Evolutionary conservation across 345 rosid species (phyloP).

Genomic region (Citrus inodora): DNA sequence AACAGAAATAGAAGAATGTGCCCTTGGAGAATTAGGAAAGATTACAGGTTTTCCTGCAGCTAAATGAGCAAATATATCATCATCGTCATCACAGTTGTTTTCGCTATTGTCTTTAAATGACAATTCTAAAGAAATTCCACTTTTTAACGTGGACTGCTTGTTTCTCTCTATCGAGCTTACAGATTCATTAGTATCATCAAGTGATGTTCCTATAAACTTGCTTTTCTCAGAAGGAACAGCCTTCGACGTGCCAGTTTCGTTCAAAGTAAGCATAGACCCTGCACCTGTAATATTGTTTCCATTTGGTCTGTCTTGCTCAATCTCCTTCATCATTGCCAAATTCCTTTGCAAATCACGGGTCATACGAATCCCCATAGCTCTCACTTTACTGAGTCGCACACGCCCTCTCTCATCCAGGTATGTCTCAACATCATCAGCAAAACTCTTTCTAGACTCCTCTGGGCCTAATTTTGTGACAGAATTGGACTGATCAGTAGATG

Average conservation of each 20-base stretch:
- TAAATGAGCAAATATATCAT: conserved; percentile 69
- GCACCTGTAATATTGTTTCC: conserved; percentile 14
- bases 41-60: conserved; percentile 54
- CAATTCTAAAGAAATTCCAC: conserved; percentile 51
- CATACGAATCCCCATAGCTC: conserved; percentile 95
- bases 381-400: conserved; percentile 61
- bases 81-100: conserved; percentile 42
- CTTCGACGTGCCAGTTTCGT: conserved; percentile 24
- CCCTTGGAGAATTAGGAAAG: conserved; percentile 33
- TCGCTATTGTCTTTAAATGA: conserved; percentile 66
- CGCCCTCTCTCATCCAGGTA: conserved; percentile 82
- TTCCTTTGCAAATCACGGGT: conserved; percentile 96
- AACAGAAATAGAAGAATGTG: conserved; percentile 35
- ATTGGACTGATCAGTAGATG: conserved; percentile 37
- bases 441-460: conserved; percentile 32
- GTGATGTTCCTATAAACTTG: conserved; percentile 31
- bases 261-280: conserved; percentile 26
- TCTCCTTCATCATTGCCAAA: conserved; percentile 86
- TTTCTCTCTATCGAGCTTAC: conserved; percentile 32
- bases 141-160: conserved; percentile 24
- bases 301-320: conserved; percentile 45
- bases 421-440: conserved; percentile 69
- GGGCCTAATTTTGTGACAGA: conserved; percentile 28
- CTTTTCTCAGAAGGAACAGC: conserved; percentile 28
- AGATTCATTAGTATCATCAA: conserved; percentile 23